A percentile compares a stretch with the other conserved stretches of the same genome.
phyloP scores from a whole-genome alignment of 192 early-diverging fungal genomes.

The Borealophlyctis nickersoniae region DNA sequence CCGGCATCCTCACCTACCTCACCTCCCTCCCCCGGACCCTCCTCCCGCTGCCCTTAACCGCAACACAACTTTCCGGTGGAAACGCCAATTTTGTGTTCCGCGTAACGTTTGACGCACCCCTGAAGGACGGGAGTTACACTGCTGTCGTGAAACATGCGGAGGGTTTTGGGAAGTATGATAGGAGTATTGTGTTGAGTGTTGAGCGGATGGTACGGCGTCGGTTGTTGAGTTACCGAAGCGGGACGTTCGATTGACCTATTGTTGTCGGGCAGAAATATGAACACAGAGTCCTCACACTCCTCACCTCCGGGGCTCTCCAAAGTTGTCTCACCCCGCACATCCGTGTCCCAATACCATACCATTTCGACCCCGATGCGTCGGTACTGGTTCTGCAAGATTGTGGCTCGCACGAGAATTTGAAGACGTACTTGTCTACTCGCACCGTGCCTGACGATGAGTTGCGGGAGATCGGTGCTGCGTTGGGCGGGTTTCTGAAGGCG shows the following conservation, averaged over 20 bases:
- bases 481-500: neutral
- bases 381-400: neutral
- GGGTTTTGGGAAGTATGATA: neutral
- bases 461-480: neutral
- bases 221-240: too few relatives aligned
- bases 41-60: neutral
- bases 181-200: neutral
- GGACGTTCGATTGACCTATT: too few relatives aligned
- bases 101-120: neutral
- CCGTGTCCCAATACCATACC: too few relatives aligned
- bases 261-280: too few relatives aligned
- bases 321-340: too few relatives aligned
- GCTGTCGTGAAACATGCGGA: neutral
- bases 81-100: neutral
- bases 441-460: neutral
- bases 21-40: neutral
- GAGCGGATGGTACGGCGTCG: neutral
- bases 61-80: neutral
- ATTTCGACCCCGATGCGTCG: neutral
- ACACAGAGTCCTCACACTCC: too few relatives aligned
- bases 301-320: too few relatives aligned
- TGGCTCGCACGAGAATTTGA: neutral
- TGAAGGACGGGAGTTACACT: constrained; percentile 3
- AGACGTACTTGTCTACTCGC: neutral
- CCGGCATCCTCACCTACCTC: neutral